A percentile compares a stretch with the other conserved stretches of the same genome.
Conservation (phyloP, 257 asterid species). For the Jacaranda mimosifolia region DNA sequence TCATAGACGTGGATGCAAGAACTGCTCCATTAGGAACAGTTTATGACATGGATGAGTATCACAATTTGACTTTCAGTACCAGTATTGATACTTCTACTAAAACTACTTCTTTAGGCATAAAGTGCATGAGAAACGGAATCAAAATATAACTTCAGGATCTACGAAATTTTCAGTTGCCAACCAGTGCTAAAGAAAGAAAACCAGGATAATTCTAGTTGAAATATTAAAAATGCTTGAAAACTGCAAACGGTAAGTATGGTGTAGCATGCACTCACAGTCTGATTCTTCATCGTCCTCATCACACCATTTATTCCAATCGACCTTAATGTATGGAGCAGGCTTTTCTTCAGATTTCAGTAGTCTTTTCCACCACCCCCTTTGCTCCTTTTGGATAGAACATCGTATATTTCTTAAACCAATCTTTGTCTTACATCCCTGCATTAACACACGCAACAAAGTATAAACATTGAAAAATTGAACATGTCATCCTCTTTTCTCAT, state of each 20-base stretch:
- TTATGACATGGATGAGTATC: constrained; percentile 3
- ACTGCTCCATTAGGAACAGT: neutral
- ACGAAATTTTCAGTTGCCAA: constrained; percentile 3
- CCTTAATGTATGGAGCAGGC: constrained; percentile 86
- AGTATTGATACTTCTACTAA: constrained; percentile 3
- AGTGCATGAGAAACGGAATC: neutral
- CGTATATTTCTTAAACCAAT: constrained; percentile 74
- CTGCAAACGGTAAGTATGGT: constrained; percentile 12
- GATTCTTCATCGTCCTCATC: constrained; percentile 90
- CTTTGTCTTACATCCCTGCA: constrained; percentile 85
- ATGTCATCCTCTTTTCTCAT: neutral
- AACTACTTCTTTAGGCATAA: neutral
- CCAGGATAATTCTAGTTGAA: neutral
- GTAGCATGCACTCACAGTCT: constrained; percentile 62
- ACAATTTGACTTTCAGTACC: neutral
- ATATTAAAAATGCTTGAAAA: constrained; percentile 1
- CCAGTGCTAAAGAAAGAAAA: neutral
- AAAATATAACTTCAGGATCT: neutral
- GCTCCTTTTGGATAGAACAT: constrained; percentile 75
- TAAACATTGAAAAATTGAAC: constrained; percentile 7
- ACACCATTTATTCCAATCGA: constrained; percentile 94
- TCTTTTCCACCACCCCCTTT: constrained; percentile 87
- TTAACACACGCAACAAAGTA: constrained; percentile 18
- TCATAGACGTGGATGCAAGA: constrained; percentile 2
- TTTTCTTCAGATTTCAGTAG: constrained; percentile 78